Conservation (phyloP, 2,329 filamentous ascomycete genomes). For the Aspergillus calidoustus region DNA sequence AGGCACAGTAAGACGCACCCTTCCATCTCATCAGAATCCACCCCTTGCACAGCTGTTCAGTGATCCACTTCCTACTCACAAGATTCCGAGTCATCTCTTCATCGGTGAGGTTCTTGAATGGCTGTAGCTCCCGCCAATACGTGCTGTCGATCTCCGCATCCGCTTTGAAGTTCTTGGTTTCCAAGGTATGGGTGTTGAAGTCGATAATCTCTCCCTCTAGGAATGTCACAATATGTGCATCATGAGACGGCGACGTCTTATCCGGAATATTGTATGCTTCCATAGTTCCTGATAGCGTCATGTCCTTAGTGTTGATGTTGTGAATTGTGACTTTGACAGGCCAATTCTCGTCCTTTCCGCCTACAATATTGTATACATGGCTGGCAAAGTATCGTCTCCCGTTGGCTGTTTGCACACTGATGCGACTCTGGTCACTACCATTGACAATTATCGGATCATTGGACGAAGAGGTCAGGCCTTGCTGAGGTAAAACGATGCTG, state of each 20-base stretch:
- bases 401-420: constrained; percentile 43
- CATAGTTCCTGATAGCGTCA: constrained; percentile 71
- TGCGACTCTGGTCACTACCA: constrained; percentile 37
- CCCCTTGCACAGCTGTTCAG: constrained; percentile 45
- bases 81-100: constrained; percentile 50
- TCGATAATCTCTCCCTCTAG: constrained; percentile 73
- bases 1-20: constrained; percentile 36
- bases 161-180: constrained; percentile 54
- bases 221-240: constrained; percentile 64
- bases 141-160: constrained; percentile 52
- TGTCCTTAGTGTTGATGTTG: constrained; percentile 61
- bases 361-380: constrained; percentile 28
- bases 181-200: constrained; percentile 56
- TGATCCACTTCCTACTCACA: constrained; percentile 51
- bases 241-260: constrained; percentile 48
- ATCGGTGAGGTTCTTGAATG: constrained; percentile 51
- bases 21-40: constrained; percentile 60
- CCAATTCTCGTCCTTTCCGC: constrained; percentile 62
- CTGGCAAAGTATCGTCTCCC: constrained; percentile 43
- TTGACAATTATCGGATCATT: constrained; percentile 43
- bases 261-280: constrained; percentile 70
- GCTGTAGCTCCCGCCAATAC: constrained; percentile 55
- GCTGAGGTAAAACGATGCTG: constrained; percentile 36
- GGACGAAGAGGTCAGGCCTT: constrained; percentile 31
- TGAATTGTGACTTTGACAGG: constrained; percentile 70